Base-by-base conservation (phyloP, 2,329 filamentous ascomycete genomes). In the Fusarium sp. region DNA sequence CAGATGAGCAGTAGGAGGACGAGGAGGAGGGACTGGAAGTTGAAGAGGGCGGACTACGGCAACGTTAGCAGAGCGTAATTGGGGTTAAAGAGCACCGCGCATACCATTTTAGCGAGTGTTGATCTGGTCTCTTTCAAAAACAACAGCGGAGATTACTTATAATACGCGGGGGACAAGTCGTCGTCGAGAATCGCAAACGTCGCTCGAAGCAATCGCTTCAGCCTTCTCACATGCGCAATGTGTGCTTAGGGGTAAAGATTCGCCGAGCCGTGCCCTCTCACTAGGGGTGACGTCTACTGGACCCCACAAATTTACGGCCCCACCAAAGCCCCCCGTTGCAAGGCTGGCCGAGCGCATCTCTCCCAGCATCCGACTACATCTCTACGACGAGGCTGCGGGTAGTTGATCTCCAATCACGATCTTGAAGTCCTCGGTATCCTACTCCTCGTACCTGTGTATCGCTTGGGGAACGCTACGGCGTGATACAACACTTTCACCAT, bases 1-100 rank as follows among this genome's bases (percentile, higher is more conserved):
- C 97, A 99, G 81, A 98, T 97, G 78, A 97, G 91, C 77, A 99
- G 93, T 61, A 99, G 91, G 79, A 99, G 91, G 77, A 98, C 96
- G 79, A 98, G 91, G 78, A 99, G 91, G 78, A 98, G 93, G 68
- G 95, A 97, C 85, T 98, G 95, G 88, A 99, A 98, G 86, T 98
- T 98, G 92, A 99, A 98, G 80, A 99, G 93, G 65, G 97, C 97
- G 69, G 97, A 94, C 97, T 98, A 80, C 31, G 29, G 22, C 18
- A 36, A 18, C 38, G 69, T 78, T 68, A 78, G 72, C 25, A 63
- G 36, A 38, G 42, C 22, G 18, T 18, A 25, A 20, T 52, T 36
- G 25, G n/a, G n/a, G 10, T 16, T 27, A 25, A 18, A 2, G 7
- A 63, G 50, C 25, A 56, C 33, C 18, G n/a, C 38, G 16, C 65